Conservation (phyloP, 768 basidiomycete genomes). For the Phanerodontia chrysosporium region DNA sequence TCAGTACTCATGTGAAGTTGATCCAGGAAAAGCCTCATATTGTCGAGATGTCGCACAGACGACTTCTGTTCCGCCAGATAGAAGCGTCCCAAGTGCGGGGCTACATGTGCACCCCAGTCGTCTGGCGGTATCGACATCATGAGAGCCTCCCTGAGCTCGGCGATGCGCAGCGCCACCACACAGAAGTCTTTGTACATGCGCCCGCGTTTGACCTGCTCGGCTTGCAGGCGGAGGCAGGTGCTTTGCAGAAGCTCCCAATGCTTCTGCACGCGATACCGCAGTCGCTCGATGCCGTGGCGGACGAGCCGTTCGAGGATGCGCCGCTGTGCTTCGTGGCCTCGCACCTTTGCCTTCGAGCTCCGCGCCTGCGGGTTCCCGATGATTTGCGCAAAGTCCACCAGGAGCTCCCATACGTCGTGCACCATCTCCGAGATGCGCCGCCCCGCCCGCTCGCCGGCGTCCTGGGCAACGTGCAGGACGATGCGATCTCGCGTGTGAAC, state of each 20-base stretch:
- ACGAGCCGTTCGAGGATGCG: not conserved
- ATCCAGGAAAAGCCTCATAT: not conserved
- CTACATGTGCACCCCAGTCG: conserved; percentile 1
- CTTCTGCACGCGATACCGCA: not conserved
- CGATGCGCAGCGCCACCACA: not conserved
- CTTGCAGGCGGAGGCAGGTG: not conserved
- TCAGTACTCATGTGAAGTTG: not conserved
- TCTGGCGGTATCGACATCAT: not conserved
- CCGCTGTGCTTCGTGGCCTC: conserved; percentile 2
- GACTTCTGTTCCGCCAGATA: not conserved
- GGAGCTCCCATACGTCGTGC: not conserved
- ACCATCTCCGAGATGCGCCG: not conserved
- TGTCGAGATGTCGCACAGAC: not conserved
- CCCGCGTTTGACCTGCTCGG: not conserved
- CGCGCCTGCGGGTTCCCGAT: not conserved
- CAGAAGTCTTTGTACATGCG: not conserved
- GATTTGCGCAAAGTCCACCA: not conserved
- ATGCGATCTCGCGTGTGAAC: not conserved
- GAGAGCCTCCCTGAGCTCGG: not conserved
- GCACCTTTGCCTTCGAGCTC: not conserved
- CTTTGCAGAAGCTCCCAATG: not conserved
- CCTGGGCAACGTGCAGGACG: not conserved
- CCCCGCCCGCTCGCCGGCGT: not conserved
- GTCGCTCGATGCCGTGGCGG: not conserved
- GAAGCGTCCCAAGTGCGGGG: not conserved